phyloP scores from a whole-genome alignment of 371 early-diverging fungal genomes.

The Fennellomyces sp. region DNA sequence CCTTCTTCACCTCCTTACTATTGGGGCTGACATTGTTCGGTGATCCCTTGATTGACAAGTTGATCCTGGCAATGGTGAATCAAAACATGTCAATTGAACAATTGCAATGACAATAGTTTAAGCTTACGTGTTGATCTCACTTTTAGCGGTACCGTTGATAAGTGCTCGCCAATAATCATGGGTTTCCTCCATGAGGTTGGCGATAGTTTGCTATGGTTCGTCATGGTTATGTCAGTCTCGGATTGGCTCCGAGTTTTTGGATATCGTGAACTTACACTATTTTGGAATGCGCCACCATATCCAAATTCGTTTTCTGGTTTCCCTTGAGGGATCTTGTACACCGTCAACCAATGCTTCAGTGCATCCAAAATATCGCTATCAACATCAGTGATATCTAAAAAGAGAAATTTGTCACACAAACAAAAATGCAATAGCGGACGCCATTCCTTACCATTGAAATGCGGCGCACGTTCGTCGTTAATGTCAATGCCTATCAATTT shows the following conservation, averaged over 20 bases:
- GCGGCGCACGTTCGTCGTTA: conserved; percentile 85
- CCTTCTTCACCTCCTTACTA: neutral
- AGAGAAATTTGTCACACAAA: neutral
- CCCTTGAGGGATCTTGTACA: conserved; percentile 12
- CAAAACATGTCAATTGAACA: neutral
- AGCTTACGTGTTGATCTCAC: conserved; percentile 3
- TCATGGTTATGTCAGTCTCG: neutral
- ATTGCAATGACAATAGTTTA: neutral
- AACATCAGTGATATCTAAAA: conserved; percentile 9
- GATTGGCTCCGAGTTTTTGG: neutral
- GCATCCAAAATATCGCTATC: neutral
- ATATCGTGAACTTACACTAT: neutral
- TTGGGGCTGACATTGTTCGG: neutral
- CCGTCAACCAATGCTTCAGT: conserved; percentile 6
- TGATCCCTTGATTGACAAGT: conserved; percentile 2
- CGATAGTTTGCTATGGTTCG: neutral
- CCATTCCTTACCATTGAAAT: conserved; percentile 74
- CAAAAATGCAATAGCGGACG: too few relatives aligned
- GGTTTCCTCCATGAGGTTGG: neutral
- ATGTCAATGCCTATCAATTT: conserved; percentile 94
- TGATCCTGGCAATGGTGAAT: neutral
- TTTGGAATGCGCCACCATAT: conserved; percentile 7
- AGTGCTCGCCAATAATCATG: conserved; percentile 11
- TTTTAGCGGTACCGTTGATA: conserved; percentile 7
- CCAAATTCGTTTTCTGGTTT: conserved; percentile 5